Evolutionary conservation across 805 yeast genomes (phyloP).

Genomic region (Monosporozyma servazzii): DNA sequence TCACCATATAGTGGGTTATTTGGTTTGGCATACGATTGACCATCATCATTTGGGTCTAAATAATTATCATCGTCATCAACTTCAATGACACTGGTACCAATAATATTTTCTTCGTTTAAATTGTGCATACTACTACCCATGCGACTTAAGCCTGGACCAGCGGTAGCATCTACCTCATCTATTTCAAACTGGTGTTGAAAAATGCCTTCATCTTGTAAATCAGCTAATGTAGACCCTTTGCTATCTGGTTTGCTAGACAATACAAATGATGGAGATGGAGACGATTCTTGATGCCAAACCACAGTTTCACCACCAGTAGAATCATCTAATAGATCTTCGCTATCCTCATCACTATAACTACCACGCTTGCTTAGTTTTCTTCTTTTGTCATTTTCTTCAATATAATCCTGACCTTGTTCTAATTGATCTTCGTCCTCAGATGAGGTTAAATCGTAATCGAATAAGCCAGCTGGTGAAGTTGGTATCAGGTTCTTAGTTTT

Average conservation of each 20-base stretch:
- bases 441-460: background rate
- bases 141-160: background rate
- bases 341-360: background rate
- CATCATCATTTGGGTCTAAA: constrained; percentile 75
- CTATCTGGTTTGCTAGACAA: constrained; percentile 10
- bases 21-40: constrained; percentile 58
- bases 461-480: background rate
- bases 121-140: background rate
- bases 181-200: constrained; percentile 40
- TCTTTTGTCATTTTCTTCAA: constrained; percentile 1
- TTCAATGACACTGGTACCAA: background rate
- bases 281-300: background rate
- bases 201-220: constrained; percentile 19
- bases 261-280: constrained; percentile 7
- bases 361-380: background rate
- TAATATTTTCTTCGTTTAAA: background rate
- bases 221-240: constrained; percentile 10
- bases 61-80: constrained; percentile 44
- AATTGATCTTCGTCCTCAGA: background rate
- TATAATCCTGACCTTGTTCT: constrained; percentile 1
- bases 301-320: background rate
- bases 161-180: constrained; percentile 20
- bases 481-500: background rate
- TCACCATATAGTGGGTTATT: constrained; percentile 35
- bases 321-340: background rate